Evolutionary conservation across 345 rosid species (phyloP).

Genomic region (Physaria fendleri): DNA sequence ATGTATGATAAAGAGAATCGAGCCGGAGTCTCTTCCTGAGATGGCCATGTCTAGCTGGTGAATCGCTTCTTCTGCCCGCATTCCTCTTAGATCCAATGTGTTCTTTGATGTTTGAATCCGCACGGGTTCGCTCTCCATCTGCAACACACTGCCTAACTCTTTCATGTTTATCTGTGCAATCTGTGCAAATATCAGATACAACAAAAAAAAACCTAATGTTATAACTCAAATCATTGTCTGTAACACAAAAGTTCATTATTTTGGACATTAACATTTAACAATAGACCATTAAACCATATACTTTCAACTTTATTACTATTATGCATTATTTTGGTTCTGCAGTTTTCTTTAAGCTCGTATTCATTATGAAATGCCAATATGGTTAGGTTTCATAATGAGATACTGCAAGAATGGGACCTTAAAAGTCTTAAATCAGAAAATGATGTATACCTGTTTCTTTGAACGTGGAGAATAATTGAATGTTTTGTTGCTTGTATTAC

Average conservation of each 20-base stretch:
- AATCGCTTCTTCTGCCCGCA: slow-evolving; percentile 73
- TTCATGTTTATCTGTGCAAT: slow-evolving; percentile 31
- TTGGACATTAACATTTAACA: not conserved
- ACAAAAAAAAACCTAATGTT: not conserved
- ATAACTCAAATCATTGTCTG: not conserved
- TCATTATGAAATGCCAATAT: not conserved
- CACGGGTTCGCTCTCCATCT: slow-evolving; percentile 29
- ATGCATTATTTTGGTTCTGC: not conserved
- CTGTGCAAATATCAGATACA: not conserved
- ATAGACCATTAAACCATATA: not conserved
- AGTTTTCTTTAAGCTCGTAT: not conserved
- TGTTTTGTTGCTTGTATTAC: slow-evolving; percentile 22
- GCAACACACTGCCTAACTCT: slow-evolving; percentile 31
- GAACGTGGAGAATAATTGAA: slow-evolving; percentile 26
- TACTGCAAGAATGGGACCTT: not conserved
- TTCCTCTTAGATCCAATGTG: slow-evolving; percentile 74
- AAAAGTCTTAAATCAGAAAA: not conserved
- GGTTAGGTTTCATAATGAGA: not conserved
- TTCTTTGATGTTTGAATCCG: slow-evolving; percentile 66
- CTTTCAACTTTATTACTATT: not conserved
- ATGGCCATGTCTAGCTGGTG: slow-evolving; percentile 60
- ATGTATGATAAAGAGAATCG: slow-evolving; percentile 66
- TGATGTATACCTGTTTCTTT: slow-evolving; percentile 47
- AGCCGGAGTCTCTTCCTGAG: slow-evolving; percentile 37
- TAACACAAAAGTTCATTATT: not conserved